Evolutionary conservation across 225 moss, liverwort and hornwort genomes (phyloP), one percentile per base, ranked within the genome.

Genomic region (Rhytidiadelphus loreus): DNA sequence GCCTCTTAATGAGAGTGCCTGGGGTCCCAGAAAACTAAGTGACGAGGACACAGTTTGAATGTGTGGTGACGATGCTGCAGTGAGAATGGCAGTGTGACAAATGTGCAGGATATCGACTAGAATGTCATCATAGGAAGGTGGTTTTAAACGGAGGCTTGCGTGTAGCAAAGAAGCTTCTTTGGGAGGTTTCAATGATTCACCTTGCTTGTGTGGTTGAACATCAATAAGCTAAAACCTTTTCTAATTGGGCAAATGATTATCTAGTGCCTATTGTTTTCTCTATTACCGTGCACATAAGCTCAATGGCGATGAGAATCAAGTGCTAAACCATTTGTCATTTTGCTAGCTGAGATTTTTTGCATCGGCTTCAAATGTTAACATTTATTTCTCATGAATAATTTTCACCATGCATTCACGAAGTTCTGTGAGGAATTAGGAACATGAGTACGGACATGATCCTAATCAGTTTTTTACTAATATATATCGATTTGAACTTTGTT

Each of bases 331-430:
- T 41, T 43, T 80, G 80, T 30, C 20, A 30, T 59, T 29, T 43
- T 7, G 2, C 2, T 3, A 22, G 23, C 7, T 0, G 11, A 5
- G 7, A 44, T 44, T 29, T 79, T n/a, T n/a, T n/a, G n/a, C n/a
- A n/a, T n/a, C n/a, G n/a, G n/a, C n/a, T n/a, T n/a, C n/a, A n/a
- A n/a, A n/a, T n/a, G n/a, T n/a, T n/a, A n/a, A n/a, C n/a, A n/a
- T n/a, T n/a, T n/a, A n/a, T n/a, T n/a, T n/a, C n/a, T n/a, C n/a
- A n/a, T n/a, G n/a, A n/a, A n/a, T n/a, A n/a, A n/a, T n/a, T n/a
- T n/a, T n/a, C n/a, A n/a, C n/a, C n/a, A n/a, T n/a, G n/a, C n/a
- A n/a, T n/a, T n/a, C n/a, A n/a, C n/a, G n/a, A n/a, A n/a, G n/a
- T n/a, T n/a, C n/a, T n/a, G n/a, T n/a, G n/a, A n/a, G n/a, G n/a